phyloP scores from a whole-genome alignment of 2,329 filamentous ascomycete species.

The Penicillium fuscoglaucum region DNA sequence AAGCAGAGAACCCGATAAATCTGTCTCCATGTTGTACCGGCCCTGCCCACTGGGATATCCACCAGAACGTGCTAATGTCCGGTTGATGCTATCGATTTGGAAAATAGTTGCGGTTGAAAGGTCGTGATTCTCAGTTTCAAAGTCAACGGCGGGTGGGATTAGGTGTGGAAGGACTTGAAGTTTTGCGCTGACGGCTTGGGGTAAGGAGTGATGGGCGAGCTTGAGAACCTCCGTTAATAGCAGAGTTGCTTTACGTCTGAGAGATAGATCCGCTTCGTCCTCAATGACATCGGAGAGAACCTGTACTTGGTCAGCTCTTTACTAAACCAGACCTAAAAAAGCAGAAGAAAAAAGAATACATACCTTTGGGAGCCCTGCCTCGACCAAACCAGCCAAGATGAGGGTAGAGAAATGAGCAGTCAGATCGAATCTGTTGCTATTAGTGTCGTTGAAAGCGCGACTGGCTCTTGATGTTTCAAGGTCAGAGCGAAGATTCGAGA shows the following conservation, averaged over 20 bases:
- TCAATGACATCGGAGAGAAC: slow-evolving; percentile 53
- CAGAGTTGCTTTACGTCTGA: slow-evolving; percentile 86
- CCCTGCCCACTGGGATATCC: slow-evolving; percentile 43
- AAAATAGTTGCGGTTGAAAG: slow-evolving; percentile 89
- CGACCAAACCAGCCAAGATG: slow-evolving; percentile 79
- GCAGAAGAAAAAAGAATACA: neutral
- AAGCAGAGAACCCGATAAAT: slow-evolving; percentile 46
- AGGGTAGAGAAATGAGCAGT: slow-evolving; percentile 93
- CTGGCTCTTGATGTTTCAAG: slow-evolving; percentile 54
- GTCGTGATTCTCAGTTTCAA: slow-evolving; percentile 70
- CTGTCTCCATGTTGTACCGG: slow-evolving; percentile 46
- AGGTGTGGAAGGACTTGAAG: slow-evolving; percentile 87
- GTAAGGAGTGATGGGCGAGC: slow-evolving; percentile 80
- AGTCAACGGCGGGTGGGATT: slow-evolving; percentile 72
- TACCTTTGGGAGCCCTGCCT: slow-evolving; percentile 68
- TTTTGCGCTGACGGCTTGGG: slow-evolving; percentile 75
- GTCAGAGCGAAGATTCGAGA: slow-evolving; percentile 75
- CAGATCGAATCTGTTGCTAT: slow-evolving; percentile 67
- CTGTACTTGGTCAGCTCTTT: slow-evolving; percentile 31
- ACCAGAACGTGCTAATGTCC: slow-evolving; percentile 80
- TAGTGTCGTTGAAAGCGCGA: slow-evolving; percentile 61
- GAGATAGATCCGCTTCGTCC: slow-evolving; percentile 49
- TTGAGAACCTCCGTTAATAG: slow-evolving; percentile 90
- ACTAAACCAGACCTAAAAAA: neutral
- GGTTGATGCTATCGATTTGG: slow-evolving; percentile 95